phyloP scores from a whole-genome alignment of 2,329 filamentous ascomycete genomes.

The Metarhizium anisopliae region DNA sequence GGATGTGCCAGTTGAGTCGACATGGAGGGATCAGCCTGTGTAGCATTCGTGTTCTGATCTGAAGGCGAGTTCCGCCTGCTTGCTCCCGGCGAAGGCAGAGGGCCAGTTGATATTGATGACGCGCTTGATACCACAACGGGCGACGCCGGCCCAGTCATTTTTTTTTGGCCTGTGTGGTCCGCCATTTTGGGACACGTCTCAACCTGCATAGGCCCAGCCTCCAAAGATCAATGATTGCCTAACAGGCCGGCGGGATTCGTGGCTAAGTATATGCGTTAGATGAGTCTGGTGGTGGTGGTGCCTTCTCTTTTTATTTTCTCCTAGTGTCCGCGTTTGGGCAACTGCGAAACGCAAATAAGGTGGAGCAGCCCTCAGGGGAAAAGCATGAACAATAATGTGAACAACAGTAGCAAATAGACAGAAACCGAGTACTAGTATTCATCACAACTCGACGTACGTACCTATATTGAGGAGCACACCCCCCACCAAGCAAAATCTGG shows the following conservation, averaged over 20 bases:
- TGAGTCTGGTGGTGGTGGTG: no score
- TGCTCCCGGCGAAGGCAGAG: background rate
- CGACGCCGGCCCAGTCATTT: background rate
- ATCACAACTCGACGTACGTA: no score
- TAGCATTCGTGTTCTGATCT: background rate
- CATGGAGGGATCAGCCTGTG: slow-evolving; percentile 4
- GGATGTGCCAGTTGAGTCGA: background rate
- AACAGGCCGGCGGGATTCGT: background rate
- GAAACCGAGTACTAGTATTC: no score
- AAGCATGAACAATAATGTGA: no score
- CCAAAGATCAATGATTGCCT: background rate
- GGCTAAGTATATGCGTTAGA: background rate
- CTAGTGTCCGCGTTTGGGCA: no score
- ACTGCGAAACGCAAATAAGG: no score
- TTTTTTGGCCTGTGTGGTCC: background rate
- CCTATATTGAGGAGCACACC: no score
- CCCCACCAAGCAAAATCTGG: no score
- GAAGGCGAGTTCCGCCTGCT: background rate
- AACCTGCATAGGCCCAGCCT: background rate
- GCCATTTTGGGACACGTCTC: background rate
- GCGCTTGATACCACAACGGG: background rate
- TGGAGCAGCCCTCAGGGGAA: no score
- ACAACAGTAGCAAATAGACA: no score
- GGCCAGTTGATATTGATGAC: background rate
- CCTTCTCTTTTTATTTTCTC: no score